A percentile compares a stretch with the other conserved stretches of the same genome.
Conservation (phyloP, 805 yeast species). For the Candida insectorum region DNA sequence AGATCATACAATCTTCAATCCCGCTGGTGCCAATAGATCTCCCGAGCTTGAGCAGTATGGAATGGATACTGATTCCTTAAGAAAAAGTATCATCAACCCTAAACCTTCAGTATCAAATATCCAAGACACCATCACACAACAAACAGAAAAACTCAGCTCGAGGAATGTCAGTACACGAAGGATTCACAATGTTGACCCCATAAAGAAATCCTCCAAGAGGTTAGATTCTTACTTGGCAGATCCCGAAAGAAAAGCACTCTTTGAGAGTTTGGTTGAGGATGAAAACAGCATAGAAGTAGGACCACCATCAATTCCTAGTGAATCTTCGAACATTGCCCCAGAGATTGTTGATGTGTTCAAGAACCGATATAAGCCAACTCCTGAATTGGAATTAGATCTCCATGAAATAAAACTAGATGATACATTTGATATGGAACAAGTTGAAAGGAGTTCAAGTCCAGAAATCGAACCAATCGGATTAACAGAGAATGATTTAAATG, state of each 20-base stretch:
- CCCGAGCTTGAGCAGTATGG: constrained; percentile 18
- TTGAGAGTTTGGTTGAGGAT: constrained; percentile 17
- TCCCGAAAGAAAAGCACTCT: constrained; percentile 6
- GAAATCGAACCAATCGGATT: constrained; percentile 24
- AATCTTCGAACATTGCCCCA: too few species aligned
- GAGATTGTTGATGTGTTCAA: too few species aligned
- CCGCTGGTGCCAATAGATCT: constrained; percentile 17
- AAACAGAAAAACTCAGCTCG: constrained; percentile 6
- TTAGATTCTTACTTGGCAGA: constrained; percentile 12
- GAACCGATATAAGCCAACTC: too few species aligned
- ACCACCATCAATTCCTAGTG: constrained; percentile 5
- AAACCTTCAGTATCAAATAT: constrained; percentile 3
- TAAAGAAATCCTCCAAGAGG: constrained; percentile 14
- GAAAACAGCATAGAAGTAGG: constrained; percentile 16
- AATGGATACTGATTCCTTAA: constrained; percentile 22
- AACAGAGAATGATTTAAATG: constrained; percentile 28
- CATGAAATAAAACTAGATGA: constrained; percentile 6
- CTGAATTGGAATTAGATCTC: constrained; percentile 2
- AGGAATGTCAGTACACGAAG: constrained; percentile 1
- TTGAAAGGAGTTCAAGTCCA: constrained; percentile 5
- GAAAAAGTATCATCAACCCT: constrained; percentile 12
- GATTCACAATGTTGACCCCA: constrained; percentile 11
- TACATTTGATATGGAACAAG: constrained; percentile 6
- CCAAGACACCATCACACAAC: constrained; percentile 4
- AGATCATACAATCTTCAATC: constrained; percentile 12